Evolutionary conservation across 805 yeast genomes (phyloP).

Genomic region (Candida rishiriensis): DNA sequence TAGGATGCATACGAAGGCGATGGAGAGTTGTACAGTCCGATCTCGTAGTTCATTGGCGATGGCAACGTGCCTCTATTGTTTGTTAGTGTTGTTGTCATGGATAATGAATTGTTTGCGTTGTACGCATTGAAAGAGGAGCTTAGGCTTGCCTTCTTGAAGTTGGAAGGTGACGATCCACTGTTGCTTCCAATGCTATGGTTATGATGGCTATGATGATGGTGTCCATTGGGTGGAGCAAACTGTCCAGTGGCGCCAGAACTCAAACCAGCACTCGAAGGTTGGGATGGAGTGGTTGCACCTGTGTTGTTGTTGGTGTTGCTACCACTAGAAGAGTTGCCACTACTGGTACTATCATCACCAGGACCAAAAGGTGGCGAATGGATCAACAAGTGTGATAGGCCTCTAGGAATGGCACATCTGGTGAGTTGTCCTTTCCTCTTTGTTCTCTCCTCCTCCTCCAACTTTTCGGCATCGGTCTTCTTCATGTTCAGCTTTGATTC

Average conservation of each 20-base stretch:
- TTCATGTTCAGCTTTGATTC: slow-evolving; percentile 27
- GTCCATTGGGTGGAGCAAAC: not conserved
- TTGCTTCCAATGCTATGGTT: not conserved
- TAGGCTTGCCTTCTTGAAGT: slow-evolving; percentile 1
- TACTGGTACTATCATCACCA: slow-evolving; percentile 23
- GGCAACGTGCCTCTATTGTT: slow-evolving; percentile 2
- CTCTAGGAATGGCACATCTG: slow-evolving; percentile 49
- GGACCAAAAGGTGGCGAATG: slow-evolving; percentile 34
- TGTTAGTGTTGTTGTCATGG: slow-evolving; percentile 4
- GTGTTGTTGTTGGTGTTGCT: slow-evolving; percentile 6
- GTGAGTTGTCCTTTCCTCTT: slow-evolving; percentile 48
- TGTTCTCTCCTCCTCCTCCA: slow-evolving; percentile 45
- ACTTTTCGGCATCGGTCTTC: slow-evolving; percentile 32
- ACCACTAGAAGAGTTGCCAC: slow-evolving; percentile 19
- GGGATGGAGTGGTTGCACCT: slow-evolving; percentile 1
- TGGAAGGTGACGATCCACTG: not conserved
- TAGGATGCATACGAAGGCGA: slow-evolving; percentile 4
- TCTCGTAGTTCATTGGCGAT: slow-evolving; percentile 7
- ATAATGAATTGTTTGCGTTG: slow-evolving; percentile 6
- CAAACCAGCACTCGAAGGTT: too few species aligned
- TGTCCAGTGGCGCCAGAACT: too few species aligned
- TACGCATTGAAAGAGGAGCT: slow-evolving; percentile 2
- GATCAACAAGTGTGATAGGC: slow-evolving; percentile 45
- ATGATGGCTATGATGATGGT: not conserved
- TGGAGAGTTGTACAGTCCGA: slow-evolving; percentile 1